Percentiles rank a stretch among this genome's conserved stretches.
These are phyloP conservation scores for Penicillium tannophilum DNA, from an alignment of 495 filamentous ascomycete species.

Conservation along the genomic window DNA sequence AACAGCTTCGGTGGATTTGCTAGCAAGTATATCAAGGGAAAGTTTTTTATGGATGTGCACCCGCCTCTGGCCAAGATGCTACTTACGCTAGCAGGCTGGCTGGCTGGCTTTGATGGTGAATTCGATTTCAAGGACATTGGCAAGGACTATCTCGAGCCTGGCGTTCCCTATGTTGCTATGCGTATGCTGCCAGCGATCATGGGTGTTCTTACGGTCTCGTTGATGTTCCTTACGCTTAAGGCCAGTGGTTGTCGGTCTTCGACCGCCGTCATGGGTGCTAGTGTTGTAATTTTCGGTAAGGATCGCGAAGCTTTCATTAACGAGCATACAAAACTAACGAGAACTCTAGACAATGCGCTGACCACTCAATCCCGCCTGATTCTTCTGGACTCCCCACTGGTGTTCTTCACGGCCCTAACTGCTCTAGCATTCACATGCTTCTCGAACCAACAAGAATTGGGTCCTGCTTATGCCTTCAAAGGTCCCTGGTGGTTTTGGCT, in stretches of 20 bases:
- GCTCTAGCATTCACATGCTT: constrained; percentile 90
- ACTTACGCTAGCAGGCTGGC: constrained; percentile 91
- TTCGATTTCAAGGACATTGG: constrained; percentile 99
- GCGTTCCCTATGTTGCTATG: constrained; percentile 98
- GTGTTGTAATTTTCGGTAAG: constrained; percentile 86
- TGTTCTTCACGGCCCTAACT: constrained; percentile 92
- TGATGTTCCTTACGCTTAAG: constrained; percentile 93
- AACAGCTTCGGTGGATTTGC: constrained; percentile 94
- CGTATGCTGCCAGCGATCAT: constrained; percentile 86
- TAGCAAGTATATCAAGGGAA: constrained; percentile 97
- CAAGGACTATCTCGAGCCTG: constrained; percentile 94
- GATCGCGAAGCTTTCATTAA: not conserved
- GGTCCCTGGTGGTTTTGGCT: constrained; percentile 99
- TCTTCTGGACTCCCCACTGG: constrained; percentile 90
- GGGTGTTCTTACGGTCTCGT: constrained; percentile 82
- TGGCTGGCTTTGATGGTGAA: constrained; percentile 90
- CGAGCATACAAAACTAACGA: constrained; percentile 16
- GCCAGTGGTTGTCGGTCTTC: constrained; percentile 84
- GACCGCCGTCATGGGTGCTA: constrained; percentile 79
- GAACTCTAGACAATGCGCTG: constrained; percentile 79
- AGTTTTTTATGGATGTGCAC: constrained; percentile 99
- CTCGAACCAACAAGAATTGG: constrained; percentile 94
- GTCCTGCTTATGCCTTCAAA: constrained; percentile 80
- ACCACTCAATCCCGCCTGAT: constrained; percentile 94
- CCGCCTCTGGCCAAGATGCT: constrained; percentile 96